Evolutionary conservation across 2,329 filamentous ascomycete genomes (phyloP), one percentile per base, ranked within the genome.

Genomic region (Hymenoscyphus linearis): DNA sequence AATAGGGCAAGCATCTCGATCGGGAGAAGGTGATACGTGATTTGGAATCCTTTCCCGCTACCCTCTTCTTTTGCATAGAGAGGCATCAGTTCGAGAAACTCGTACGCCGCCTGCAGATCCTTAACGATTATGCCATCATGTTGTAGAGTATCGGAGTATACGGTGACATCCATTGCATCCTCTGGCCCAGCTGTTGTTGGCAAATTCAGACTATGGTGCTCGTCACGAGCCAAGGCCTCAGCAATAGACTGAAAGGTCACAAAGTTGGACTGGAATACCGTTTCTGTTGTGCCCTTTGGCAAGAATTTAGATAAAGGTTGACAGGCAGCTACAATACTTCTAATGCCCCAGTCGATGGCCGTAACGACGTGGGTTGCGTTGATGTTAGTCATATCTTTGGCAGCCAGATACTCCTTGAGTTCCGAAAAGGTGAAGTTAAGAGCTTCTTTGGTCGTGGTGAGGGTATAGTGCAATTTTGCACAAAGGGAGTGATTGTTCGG

Each of bases 11-110:
- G 60, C 25, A 68, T 57, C 4, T 53, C 53, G 12, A 73, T 60
- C 22, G 71, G 71, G 18, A 73, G 58, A 2, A 73, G 62, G 2
- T 62, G 65, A 54, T 72, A 72, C 3, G 56, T 34, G 13, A 72
- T 44, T 18, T 68, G 69, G 25, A 61, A 62, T 27, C 70, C 71
- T 59, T 66, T 69, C 1, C 69, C 70, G 25, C 35, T 52, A 47
- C 70, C 68, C 2, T 60, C 59, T 16, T 60, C 52, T 16, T 60
- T 64, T 31, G 69, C 59, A 25, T 69, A 58, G 12, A 60, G 16
- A 55, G 67, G 67, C 13, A 70, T 35, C 13, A 68, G 57, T 7
- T 47, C 36, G 3, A 71, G 57, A 60, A 70, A 70, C 3, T 67
- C 55, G 52, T 60, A 64, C 4, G 64, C 68, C 18, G 65, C 64